Evolutionary conservation across 768 basidiomycete species (phyloP).

Genomic region (Termitomyces sp.): DNA sequence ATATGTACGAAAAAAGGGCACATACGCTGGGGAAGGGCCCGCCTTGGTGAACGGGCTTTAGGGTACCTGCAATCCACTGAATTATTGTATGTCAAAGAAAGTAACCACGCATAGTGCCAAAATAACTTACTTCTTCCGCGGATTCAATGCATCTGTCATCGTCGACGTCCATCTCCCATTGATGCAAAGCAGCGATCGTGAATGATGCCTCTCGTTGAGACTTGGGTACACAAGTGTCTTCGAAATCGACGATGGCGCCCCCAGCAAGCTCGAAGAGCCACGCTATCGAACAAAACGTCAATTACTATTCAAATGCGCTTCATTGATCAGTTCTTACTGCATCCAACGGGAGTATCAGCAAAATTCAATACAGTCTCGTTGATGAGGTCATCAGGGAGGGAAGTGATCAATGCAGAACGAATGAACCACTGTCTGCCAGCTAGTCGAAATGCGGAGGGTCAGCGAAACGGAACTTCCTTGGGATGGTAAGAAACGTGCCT

Average conservation of each 20-base stretch:
- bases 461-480: background rate
- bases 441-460: slow-evolving; percentile 24
- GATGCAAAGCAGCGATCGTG: slow-evolving; percentile 87
- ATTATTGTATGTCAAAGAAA: slow-evolving; percentile 4
- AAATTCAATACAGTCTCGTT: slow-evolving; percentile 82
- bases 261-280: slow-evolving; percentile 93
- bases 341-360: slow-evolving; percentile 81
- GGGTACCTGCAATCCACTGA: slow-evolving; percentile 78
- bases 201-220: slow-evolving; percentile 78
- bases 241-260: slow-evolving; percentile 72
- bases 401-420: slow-evolving; percentile 79
- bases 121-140: slow-evolving; percentile 67
- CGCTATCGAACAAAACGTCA: slow-evolving; percentile 40
- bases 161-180: slow-evolving; percentile 84
- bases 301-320: background rate
- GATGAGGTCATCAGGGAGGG: slow-evolving; percentile 84
- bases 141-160: slow-evolving; percentile 80
- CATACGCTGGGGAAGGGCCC: slow-evolving; percentile 81
- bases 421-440: slow-evolving; percentile 90
- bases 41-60: slow-evolving; percentile 70
- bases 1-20: background rate
- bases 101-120: background rate
- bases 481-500: slow-evolving; percentile 41
- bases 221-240: slow-evolving; percentile 73
- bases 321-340: slow-evolving; percentile 58